Evolutionary conservation across 2,329 filamentous ascomycete species (phyloP).

Genomic region (Curvularia lunata): DNA sequence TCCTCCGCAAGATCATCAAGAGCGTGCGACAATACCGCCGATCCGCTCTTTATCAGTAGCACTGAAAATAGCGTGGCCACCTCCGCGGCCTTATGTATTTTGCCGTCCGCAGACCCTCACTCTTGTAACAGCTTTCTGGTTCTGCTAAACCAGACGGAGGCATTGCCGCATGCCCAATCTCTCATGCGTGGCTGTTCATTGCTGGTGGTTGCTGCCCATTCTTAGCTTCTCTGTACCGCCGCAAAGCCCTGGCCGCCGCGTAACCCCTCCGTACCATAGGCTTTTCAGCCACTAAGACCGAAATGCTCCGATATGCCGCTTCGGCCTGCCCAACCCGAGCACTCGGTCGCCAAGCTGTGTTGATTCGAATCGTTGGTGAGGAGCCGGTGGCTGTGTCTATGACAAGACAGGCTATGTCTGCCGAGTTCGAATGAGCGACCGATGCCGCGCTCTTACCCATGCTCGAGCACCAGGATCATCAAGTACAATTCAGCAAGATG

Average conservation of each 20-base stretch:
- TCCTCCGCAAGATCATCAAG: background rate
- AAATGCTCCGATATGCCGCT: background rate
- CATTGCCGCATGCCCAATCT: background rate
- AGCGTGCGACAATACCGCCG: background rate
- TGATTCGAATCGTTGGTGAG: background rate
- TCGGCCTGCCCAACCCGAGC: background rate
- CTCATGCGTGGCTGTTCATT: background rate
- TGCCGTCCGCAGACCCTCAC: too few species aligned
- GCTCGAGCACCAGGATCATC: slow-evolving; percentile 6
- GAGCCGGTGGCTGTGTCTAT: slow-evolving; percentile 11
- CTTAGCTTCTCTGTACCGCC: background rate
- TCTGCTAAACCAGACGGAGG: background rate
- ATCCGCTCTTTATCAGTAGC: background rate
- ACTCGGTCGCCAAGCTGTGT: background rate
- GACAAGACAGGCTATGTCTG: slow-evolving; percentile 7
- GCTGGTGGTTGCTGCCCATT: background rate
- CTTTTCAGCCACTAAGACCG: background rate
- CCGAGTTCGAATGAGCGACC: slow-evolving; percentile 8
- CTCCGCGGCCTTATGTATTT: background rate
- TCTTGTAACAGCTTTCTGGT: background rate
- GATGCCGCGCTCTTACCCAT: slow-evolving; percentile 6
- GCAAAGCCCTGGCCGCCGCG: slow-evolving; percentile 4
- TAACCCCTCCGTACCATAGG: background rate
- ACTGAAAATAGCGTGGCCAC: background rate
- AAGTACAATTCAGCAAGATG: background rate